Base-by-base conservation (phyloP, 306 rosid genomes). In the Cicer judaicum region DNA sequence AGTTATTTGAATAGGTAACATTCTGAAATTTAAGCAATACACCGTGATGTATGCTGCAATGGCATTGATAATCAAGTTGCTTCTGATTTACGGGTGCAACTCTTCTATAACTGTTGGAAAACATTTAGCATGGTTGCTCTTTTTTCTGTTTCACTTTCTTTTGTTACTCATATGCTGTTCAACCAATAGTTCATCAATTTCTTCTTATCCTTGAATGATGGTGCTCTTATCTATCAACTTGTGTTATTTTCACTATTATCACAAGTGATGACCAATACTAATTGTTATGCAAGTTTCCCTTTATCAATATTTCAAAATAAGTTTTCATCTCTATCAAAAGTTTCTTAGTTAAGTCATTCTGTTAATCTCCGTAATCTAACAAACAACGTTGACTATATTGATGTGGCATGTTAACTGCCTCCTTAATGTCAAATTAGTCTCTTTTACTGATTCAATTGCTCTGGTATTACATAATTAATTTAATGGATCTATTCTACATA, bases 251-350 rank as follows among this genome's bases (percentile, higher is more conserved):
- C 44, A 78, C 56, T 44, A 21, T 34, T 49, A 59, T 34, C 34
- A 59, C 29, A 38, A 53, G 16, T 59, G 29, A 64, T 74, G 63
- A 46, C 2, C 18, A 7, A 47, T 55, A 39, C 59, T 70, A 39
- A n/a, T 34, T 18, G 21, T 63, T 46, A 7, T 70, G 34, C 74
- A 50, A 57, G 63, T 50, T 52, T 78, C 46, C 18, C 67, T 24
- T 24, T 29, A 29, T 3, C 4, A 29, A 29, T 29, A 29, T 29
- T 29, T 29, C 34, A 29, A 29, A 29, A 29, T 29, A 24, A 2
- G 2, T 24, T 24, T 21, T 24, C 2, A 0, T 24, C 29, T 24
- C 3, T 24, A 24, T 2, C 29, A 29, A 29, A 29, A 0, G 34
- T 29, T 29, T 29, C 5, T 29, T 29, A 29, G 4, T 29, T 29